Evolutionary conservation across 805 yeast species (phyloP), one percentile per base, ranked within the genome.

Genomic region (Danielia oregonensis): DNA sequence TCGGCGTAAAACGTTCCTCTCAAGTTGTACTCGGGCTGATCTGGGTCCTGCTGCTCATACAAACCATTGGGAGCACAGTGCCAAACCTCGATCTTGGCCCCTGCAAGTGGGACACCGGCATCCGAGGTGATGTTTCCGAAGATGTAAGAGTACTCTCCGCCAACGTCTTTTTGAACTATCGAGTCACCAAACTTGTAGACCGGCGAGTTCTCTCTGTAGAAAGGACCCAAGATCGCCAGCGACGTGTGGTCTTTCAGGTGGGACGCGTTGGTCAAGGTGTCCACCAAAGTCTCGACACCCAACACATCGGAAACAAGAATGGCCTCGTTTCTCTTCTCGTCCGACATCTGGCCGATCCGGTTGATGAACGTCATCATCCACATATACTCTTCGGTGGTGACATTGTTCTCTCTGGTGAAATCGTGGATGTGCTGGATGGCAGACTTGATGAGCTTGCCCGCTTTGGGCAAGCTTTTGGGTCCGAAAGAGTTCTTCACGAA

Each of bases 21-120:
- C 31, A 57, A 44, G 37, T 55, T 55, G 39, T 43, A 52, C 18
- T 61, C 63, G 10, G 62, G 62, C 28, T 55, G 61, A 16, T 52
- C 62, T n/a, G 60, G 55, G 33, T 59, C 63, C 33, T 61, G 66
- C 24, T 56, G 58, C 23, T 61, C 66, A 34, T 61, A 61, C 15
- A 58, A 51, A 3, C 66, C 66, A 29, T 60, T 60, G 22, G 58
- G 55, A 30, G 59, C 66, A 42, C 65, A 59, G 26, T 61, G 63
- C 66, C 66, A 61, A 30, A 58, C 52, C 35, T 61, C 66, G 32
- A 61, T 49, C 31, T 43, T 36, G 14, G 54, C 64, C 17, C 52
- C 52, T n/a, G 32, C 42, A 18, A 61, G 39, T 4, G 65, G 61
- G 9, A 39, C 40, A 22, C 63, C 66, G n/a, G 39, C 19, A 10